These are phyloP conservation scores for Aureobasidium melanogenum DNA, from an alignment of 2,329 filamentous ascomycete genomes.

Conservation along the genomic window DNA sequence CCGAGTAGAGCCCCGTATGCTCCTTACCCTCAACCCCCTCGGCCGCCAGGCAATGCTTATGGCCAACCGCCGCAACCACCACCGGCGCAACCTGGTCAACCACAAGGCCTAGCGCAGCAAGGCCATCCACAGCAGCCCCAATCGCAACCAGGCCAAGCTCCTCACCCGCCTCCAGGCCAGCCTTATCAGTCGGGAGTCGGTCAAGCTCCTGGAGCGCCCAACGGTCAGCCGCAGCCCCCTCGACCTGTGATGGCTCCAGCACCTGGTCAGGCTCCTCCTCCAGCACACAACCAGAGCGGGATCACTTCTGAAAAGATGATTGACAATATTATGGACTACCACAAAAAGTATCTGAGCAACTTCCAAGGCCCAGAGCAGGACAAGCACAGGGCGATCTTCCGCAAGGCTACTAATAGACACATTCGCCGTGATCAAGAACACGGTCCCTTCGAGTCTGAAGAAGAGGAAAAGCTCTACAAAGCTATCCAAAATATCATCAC, in stretches of 20 bases:
- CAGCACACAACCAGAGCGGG: slow-evolving; percentile 12
- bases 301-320: slow-evolving; percentile 15
- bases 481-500: slow-evolving; percentile 14
- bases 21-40: slow-evolving; percentile 5
- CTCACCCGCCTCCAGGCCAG: neutral
- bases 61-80: neutral
- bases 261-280: neutral
- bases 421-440: slow-evolving; percentile 14
- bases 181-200: neutral
- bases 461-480: slow-evolving; percentile 15
- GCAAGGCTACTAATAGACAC: slow-evolving; percentile 14
- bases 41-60: neutral
- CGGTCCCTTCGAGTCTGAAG: slow-evolving; percentile 12
- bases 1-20: slow-evolving; percentile 14
- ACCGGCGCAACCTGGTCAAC: slow-evolving; percentile 4
- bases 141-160: neutral
- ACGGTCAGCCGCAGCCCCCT: slow-evolving; percentile 1
- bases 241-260: slow-evolving; percentile 3
- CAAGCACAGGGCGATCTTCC: slow-evolving; percentile 13
- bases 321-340: slow-evolving; percentile 16
- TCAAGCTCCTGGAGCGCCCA: neutral
- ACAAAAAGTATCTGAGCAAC: slow-evolving; percentile 12
- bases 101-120: neutral
- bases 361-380: slow-evolving; percentile 15
- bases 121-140: neutral